Base-by-base conservation (phyloP, 768 basidiomycete genomes). In the Amanita polypyramis region DNA sequence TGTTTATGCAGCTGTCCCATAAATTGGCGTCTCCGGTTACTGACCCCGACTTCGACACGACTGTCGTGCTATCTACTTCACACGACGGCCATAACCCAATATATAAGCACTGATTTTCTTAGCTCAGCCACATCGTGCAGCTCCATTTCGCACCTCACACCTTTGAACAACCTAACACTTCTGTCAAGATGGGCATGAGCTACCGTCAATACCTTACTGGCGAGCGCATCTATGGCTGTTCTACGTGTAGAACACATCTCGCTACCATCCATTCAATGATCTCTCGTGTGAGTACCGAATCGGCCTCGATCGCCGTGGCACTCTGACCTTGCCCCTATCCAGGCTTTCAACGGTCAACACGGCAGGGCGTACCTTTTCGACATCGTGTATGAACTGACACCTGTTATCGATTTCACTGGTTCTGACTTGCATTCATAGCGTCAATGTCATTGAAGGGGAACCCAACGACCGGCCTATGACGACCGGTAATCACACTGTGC, bases 291-390 rank as follows among this genome's bases (percentile, higher is more conserved):
- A 56, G 81, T 69, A 8, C 47, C 38, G 20, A 23, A 38, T 15
- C 33, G 17, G 14, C 40, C 40, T 19, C 23, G 15, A 27, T 44
- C 41, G 58, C 61, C 14, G 17, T 21, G 54, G 40, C 38, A 35
- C 57, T 45, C 50, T 53, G 47, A 38, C 49, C 32, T 45, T 19
- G 34, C 45, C 42, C 42, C 52, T 29, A n/a, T 46, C 36, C 63
- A 98, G 95, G 88, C 89, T 37, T 98, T 98, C 74, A 93, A 90
- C 54, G 95, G 95, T 21, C 92, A 96, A 65, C 92, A 96, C 64
- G 95, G 95, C 14, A 75, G 89, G 49, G 95, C 95, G 14, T 93
- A 94, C 63, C 79, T 98, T 53, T 94, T 98, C 58, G 89, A 94
- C 45, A 79, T 75, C 55, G 93, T 96, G 94, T 95, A 65, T 74